Percentiles rank a stretch among this genome's conserved stretches.
Evolutionary conservation across 2,329 filamentous ascomycete species (phyloP).

Genomic region (Fusarium chuoi): DNA sequence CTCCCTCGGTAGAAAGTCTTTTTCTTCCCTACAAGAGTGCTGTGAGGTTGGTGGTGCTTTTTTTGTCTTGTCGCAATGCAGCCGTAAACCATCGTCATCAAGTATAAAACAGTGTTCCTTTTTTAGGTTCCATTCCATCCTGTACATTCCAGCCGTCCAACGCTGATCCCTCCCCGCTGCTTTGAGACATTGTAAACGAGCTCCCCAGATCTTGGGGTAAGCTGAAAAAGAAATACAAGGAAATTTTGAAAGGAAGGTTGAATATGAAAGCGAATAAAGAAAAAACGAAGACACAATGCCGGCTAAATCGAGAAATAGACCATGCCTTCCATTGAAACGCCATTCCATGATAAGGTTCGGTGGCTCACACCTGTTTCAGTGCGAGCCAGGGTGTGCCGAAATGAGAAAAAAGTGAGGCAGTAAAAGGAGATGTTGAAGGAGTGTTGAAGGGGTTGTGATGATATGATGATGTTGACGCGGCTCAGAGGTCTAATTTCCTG

Average conservation of each 20-base stretch:
- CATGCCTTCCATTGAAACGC: slow-evolving; percentile 42
- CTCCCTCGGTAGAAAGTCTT: slow-evolving; percentile 10
- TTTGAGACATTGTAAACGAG: slow-evolving; percentile 36
- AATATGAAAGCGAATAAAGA: slow-evolving; percentile 21
- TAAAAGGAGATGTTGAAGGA: slow-evolving; percentile 21
- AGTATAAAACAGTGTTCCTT: slow-evolving; percentile 42
- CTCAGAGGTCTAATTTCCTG: slow-evolving; percentile 10
- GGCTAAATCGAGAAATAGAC: slow-evolving; percentile 40
- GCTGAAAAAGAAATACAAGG: slow-evolving; percentile 14
- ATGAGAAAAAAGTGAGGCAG: slow-evolving; percentile 15
- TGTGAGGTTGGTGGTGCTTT: slow-evolving; percentile 33
- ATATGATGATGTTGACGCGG: background rate
- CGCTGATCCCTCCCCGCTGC: slow-evolving; percentile 31
- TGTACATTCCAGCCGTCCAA: slow-evolving; percentile 36
- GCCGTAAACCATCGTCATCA: slow-evolving; percentile 47
- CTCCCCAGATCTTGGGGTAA: slow-evolving; percentile 11
- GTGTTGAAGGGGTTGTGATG: slow-evolving; percentile 6
- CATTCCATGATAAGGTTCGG: slow-evolving; percentile 41
- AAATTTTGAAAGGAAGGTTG: slow-evolving; percentile 15
- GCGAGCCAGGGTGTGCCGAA: slow-evolving; percentile 26
- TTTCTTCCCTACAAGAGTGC: slow-evolving; percentile 7
- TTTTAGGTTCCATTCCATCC: slow-evolving; percentile 40
- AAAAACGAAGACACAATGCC: slow-evolving; percentile 40
- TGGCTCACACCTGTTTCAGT: slow-evolving; percentile 24
- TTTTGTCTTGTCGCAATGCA: slow-evolving; percentile 44